Evolutionary conservation across 768 basidiomycete genomes (phyloP).

Genomic region (Pisolithus tinctorius): DNA sequence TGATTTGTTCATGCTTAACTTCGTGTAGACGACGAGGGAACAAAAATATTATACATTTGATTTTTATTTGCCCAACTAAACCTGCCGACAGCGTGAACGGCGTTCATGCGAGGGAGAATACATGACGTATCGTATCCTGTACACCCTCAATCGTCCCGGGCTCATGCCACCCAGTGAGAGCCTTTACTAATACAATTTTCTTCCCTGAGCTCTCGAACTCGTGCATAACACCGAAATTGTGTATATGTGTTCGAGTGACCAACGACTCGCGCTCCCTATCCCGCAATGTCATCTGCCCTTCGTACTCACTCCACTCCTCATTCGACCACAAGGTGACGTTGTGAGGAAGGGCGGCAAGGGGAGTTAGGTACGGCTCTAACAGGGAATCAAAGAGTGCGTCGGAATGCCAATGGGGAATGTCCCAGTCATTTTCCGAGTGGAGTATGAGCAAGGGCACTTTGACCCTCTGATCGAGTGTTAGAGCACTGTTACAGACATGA

Average conservation of each 20-base stretch:
- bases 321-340: constrained; percentile 21
- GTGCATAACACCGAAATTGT: constrained; percentile 45
- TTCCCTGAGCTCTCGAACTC: constrained; percentile 41
- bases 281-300: constrained; percentile 34
- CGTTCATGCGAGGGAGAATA: constrained; percentile 19
- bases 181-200: constrained; percentile 52
- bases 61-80: too few relatives aligned
- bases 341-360: constrained; percentile 31
- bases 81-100: neutral
- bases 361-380: constrained; percentile 56
- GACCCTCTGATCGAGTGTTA: constrained; percentile 41
- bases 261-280: constrained; percentile 35
- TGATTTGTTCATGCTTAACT: neutral
- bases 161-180: constrained; percentile 50
- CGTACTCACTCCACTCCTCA: constrained; percentile 42
- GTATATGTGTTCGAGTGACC: constrained; percentile 39
- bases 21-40: neutral
- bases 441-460: constrained; percentile 63
- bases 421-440: constrained; percentile 69
- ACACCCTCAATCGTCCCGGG: constrained; percentile 60
- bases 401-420: constrained; percentile 69
- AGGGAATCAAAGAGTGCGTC: constrained; percentile 60
- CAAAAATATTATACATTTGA: neutral
- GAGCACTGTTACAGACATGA: too few relatives aligned
- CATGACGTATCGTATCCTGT: constrained; percentile 47